Conservation (phyloP, 1,284 basidiomycete species). For the Puccinia coronata region DNA sequence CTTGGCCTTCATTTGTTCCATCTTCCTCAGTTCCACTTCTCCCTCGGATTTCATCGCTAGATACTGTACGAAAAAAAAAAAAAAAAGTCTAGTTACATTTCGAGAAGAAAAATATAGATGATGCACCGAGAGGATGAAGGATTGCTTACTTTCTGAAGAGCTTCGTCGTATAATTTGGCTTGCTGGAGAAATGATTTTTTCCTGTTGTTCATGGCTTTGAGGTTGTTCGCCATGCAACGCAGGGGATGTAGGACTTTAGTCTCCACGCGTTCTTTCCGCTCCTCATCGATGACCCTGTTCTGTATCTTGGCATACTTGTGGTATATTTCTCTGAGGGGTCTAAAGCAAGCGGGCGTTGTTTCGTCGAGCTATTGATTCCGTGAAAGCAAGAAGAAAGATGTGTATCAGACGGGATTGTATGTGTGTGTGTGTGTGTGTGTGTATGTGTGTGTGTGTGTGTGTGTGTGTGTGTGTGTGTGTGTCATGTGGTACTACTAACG, state of each 20-base stretch:
- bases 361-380: conserved; percentile 18
- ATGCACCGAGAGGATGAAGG: not conserved
- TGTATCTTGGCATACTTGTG: conserved; percentile 1
- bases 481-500: not conserved
- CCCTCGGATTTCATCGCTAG: conserved; percentile 27
- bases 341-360: conserved; percentile 25
- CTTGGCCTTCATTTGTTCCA: conserved; percentile 29
- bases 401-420: no score
- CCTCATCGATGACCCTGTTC: not conserved
- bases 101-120: not conserved
- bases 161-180: conserved; percentile 54
- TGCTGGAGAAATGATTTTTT: conserved; percentile 54
- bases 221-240: conserved; percentile 51
- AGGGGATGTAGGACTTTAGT: conserved; percentile 50
- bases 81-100: not conserved
- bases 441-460: no score
- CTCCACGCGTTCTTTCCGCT: conserved; percentile 18
- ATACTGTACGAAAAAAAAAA: conserved; percentile 2
- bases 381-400: not conserved
- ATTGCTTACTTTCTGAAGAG: conserved; percentile 13
- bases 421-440: no score
- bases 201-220: conserved; percentile 52
- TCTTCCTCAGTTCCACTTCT: conserved; percentile 2
- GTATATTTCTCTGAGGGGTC: conserved; percentile 34
- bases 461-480: no score